Base-by-base conservation (phyloP, 257 asterid genomes). In the Verbena officinalis region DNA sequence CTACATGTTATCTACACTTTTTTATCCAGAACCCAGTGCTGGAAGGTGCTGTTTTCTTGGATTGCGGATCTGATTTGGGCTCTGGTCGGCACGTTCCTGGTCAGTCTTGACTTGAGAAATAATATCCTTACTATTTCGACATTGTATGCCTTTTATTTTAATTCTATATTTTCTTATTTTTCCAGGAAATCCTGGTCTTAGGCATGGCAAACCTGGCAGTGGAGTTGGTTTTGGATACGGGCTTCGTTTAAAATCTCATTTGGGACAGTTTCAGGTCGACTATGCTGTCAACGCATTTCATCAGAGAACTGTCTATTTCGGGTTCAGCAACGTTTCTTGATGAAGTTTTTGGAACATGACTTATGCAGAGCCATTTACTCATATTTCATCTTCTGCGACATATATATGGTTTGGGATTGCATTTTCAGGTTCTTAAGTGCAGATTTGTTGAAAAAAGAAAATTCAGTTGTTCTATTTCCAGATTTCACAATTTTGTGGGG, bases 71-170 rank as follows among this genome's bases (percentile, higher is more conserved):
- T 56, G 98, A 89, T 80, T 66, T 87, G 84, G 86, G 96, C 74
- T 83, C 98, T 65, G 94, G 91, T 38, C 95, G 85, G 59, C 97
- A 82, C 61, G 98, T 92, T 44, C 98, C 98, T 45, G 96, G 98
- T 89, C 62, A 72, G 96, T 85, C 66, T 44, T 59, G 34, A 67
- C 71, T 62, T 40, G 27, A 55, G 11, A 64, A 51, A 48, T 24
- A 3, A 50, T 24, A 12, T 65, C 62, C 34, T 24, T 40, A 1
- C 46, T 1, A 1, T 13, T 40, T 60, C 15, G 46, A 20, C 52
- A 27, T 2, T 27, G 5, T 2, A 27, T 27, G 33, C 12, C 42
- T 36, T 17, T 45, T 13, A 46, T 17, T 19, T 12, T 16, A 60
- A 33, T 48, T 27, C 42, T 55, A 30, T 27, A 9, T 31, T 30